Conservation (phyloP, 2,329 filamentous ascomycete genomes). For the Didymella sp. region DNA sequence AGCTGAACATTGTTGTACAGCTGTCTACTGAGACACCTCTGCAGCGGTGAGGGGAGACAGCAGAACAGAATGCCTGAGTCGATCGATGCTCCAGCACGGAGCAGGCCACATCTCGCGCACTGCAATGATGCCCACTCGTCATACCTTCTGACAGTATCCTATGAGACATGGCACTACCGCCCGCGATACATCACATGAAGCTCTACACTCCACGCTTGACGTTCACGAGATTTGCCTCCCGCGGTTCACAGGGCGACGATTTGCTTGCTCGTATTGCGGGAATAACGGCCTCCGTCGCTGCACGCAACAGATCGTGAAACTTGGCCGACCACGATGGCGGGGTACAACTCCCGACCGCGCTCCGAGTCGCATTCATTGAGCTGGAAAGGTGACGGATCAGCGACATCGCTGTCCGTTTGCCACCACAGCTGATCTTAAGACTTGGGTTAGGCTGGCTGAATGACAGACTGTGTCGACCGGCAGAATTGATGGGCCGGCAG, state of each 20-base stretch:
- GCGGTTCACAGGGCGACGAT: conserved; percentile 3
- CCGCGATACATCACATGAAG: conserved; percentile 18
- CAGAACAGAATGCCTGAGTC: neutral
- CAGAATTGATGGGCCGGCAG: conserved; percentile 9
- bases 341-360: conserved; percentile 2
- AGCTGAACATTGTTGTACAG: neutral
- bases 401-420: conserved; percentile 6
- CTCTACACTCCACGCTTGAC: neutral
- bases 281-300: conserved; percentile 14
- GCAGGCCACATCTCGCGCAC: neutral
- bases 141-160: neutral
- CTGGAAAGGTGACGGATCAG: conserved; percentile 1
- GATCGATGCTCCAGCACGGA: neutral
- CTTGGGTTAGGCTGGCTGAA: conserved; percentile 7
- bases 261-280: conserved; percentile 20
- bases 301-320: neutral
- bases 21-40: neutral
- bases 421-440: conserved; percentile 11
- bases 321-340: conserved; percentile 8
- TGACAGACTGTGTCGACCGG: conserved; percentile 9
- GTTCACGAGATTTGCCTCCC: conserved; percentile 18
- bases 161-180: conserved; percentile 7
- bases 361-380: neutral
- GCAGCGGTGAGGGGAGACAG: neutral
- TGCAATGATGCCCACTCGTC: neutral